phyloP scores from a whole-genome alignment of 2,329 filamentous ascomycete genomes.

The Trichoderma sp. region DNA sequence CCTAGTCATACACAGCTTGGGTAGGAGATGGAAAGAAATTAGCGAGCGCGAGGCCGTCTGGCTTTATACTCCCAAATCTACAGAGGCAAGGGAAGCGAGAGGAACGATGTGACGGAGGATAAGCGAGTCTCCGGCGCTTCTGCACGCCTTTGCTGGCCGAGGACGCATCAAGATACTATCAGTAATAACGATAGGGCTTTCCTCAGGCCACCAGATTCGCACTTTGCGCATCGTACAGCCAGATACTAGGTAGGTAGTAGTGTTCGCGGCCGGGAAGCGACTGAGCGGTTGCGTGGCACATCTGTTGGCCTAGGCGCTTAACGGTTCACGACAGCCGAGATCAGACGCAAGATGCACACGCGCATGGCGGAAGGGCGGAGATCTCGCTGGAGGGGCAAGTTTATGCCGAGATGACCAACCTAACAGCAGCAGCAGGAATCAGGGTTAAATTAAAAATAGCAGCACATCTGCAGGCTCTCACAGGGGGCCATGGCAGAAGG shows the following conservation, averaged over 20 bases:
- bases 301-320: conserved; percentile 20
- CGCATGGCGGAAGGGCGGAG: conserved; percentile 7
- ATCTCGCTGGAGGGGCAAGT: neutral
- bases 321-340: conserved; percentile 22
- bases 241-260: no score
- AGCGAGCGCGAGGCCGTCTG: conserved; percentile 7
- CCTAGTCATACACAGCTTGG: neutral
- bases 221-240: neutral
- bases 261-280: no score
- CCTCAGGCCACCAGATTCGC: no score
- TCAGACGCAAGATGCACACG: conserved; percentile 17
- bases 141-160: no score
- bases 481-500: conserved; percentile 27
- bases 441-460: conserved; percentile 45
- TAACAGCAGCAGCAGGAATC: conserved; percentile 22
- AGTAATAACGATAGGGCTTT: no score
- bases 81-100: conserved; percentile 5
- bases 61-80: conserved; percentile 20
- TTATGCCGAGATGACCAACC: conserved; percentile 26
- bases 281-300: neutral
- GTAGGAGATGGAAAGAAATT: neutral
- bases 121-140: neutral
- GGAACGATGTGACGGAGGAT: conserved; percentile 17
- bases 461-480: conserved; percentile 14
- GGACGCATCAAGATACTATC: no score